Evolutionary conservation across 2,329 filamentous ascomycete genomes (phyloP), one percentile per base, ranked within the genome.

Genomic region (Paraconiothyrium brasiliense): DNA sequence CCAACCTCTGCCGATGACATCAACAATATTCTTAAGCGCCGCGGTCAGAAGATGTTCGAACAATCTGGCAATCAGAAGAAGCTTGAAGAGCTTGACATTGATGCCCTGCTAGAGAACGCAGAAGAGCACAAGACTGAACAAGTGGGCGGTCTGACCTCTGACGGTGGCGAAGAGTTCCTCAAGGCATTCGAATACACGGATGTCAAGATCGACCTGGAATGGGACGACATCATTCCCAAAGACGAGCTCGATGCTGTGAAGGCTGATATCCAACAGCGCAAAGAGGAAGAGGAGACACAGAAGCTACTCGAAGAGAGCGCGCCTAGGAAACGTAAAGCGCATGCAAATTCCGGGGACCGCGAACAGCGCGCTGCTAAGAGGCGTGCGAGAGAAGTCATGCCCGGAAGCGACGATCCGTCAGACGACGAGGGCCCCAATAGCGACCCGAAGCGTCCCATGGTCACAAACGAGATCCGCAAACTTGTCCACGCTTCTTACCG

Each of bases 41-140:
- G 95, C 69, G 97, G 95, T n/a, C 95, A 97, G 76, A 97, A 95
- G 80, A 97, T 99, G 90, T 99, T 99, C 70, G 94, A 98, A 79
- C 94, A 97, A 78, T 95, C 92, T 11, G 92, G 93, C 61, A 99
- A 99, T 76, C 95, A 99, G 79, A 91, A 94, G 81, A 95, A 97
- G 76, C 85, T 99, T 5, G 95, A 99, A 80, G 93, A 97, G 79
- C 89, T 99, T 27, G 95, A 99, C 76, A 98, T 99, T 69, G 96
- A 99, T 76, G 93, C 94, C 9, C 95, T 99, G 43, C 87, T 99
- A 16, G 95, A 95, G 72, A 97, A 97, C 77, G 95, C 96, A 32
- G 95, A 99, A 81, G 89, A 98, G 71, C 96, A 97, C 71, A 94
- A 97, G 82, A 98, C 95, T 0, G 94, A 97, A 79, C 92, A 97